Evolutionary conservation across 768 basidiomycete genomes (phyloP), one percentile per base, ranked within the genome.

Genomic region (Phanerochaete sordida): DNA sequence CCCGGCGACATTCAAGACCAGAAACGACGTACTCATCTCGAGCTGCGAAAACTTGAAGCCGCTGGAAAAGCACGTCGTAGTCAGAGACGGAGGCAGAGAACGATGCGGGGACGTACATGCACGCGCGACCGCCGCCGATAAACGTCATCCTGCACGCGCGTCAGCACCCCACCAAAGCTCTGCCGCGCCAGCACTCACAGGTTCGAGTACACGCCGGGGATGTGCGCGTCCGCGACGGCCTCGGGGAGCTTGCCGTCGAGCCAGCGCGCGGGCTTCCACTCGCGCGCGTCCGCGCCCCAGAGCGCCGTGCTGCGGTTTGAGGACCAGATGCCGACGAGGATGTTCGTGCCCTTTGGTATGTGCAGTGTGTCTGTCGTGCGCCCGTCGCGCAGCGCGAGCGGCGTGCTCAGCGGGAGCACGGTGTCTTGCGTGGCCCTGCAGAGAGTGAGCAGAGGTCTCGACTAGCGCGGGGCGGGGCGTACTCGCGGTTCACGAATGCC

Each of bases 251-350:
- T 69, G 6, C 50, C 50, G 47, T 49, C 47, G 1, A 81, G 69
- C 81, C 81, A 83, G 21, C 81, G 69, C 62, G 82, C 79, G 1
- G 81, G 81, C 62, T 79, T 81, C 79, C 80, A 82, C 57, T 81
- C 76, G n/a, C 65, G 58, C 1, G 77, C 74, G 59, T 84, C 81
- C 12, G 68, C 65, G 9, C 81, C 82, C 81, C 81, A 83, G 2
- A 81, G 63, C 0, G 70, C 69, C 15, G 72, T 73, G 19, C 77
- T 73, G 16, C 72, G 66, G 59, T 83, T 82, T 27, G 73, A 66
- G 26, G 66, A 68, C 12, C 75, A 43, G 33, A 81, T 71, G 1
- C 75, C 77, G 16, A 79, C 65, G 23, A 74, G 60, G 15, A 82
- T 52, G 16, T 67, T 65, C 1, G 81, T 81, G 53, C 71, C 68